These are phyloP conservation scores for Rhipidocladum racemiflorum DNA, from an alignment of 176 grass and related monocot genomes.

Conservation along the genomic window DNA sequence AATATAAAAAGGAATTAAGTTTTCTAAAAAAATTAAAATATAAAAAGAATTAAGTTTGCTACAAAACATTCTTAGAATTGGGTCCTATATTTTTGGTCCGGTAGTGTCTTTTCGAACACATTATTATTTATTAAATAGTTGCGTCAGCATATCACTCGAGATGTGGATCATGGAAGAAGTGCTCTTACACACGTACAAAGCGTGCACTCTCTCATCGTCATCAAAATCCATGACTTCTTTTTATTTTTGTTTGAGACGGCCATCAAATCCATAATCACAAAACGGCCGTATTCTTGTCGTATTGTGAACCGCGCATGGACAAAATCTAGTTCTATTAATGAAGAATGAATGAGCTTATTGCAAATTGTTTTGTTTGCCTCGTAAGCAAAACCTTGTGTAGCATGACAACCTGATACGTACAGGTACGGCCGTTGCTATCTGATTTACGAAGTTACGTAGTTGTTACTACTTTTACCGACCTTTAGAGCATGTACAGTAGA, in stretches of 20 bases:
- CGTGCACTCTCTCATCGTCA: neutral
- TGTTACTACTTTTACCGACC: too few species aligned
- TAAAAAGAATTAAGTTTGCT: neutral
- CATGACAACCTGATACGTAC: neutral
- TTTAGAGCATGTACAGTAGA: too few species aligned
- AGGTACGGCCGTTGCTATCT: neutral
- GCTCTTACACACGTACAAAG: neutral
- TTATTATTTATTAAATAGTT: neutral
- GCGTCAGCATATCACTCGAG: neutral
- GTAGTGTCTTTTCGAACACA: neutral
- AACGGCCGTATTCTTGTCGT: too few species aligned
- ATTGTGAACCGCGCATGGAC: neutral
- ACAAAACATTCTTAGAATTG: neutral
- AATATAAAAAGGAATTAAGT: neutral
- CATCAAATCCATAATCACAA: too few species aligned
- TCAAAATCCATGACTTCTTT: neutral
- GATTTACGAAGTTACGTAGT: neutral
- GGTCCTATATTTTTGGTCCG: neutral
- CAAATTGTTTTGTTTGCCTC: neutral
- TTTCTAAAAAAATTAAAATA: neutral
- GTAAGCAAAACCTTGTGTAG: neutral
- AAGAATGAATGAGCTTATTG: neutral
- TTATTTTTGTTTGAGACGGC: too few species aligned
- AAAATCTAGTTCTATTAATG: neutral
- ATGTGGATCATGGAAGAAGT: neutral